These are phyloP conservation scores for Metrosideros polymorpha DNA, from an alignment of 441 rosid species.

Conservation along the genomic window DNA sequence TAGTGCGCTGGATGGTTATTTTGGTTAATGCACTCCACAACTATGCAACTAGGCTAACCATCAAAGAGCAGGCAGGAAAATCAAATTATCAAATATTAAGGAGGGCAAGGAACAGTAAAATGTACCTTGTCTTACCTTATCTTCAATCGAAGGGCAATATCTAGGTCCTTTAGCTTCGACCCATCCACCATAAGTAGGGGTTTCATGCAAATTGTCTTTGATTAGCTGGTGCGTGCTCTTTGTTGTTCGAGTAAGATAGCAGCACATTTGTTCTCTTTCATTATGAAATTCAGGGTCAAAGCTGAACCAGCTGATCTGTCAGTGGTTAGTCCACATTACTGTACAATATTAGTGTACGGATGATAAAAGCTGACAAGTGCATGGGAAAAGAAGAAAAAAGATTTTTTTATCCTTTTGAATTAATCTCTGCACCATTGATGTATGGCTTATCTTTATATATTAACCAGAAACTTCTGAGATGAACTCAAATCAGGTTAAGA, in stretches of 20 bases:
- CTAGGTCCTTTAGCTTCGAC: conserved; percentile 98
- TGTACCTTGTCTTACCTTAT: conserved; percentile 95
- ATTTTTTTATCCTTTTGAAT: background rate
- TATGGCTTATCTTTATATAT: background rate
- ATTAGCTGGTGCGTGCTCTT: conserved; percentile 82
- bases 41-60: background rate
- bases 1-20: background rate
- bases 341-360: background rate
- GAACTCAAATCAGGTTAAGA: background rate
- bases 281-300: conserved; percentile 81
- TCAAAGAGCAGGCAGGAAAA: background rate
- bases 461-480: background rate
- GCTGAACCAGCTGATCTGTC: conserved; percentile 95
- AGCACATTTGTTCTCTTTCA: conserved; percentile 94
- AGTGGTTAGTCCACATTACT: background rate
- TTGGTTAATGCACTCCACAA: background rate
- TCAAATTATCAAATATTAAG: background rate
- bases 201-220: conserved; percentile 86
- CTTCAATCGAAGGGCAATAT: conserved; percentile 99
- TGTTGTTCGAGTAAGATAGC: conserved; percentile 92
- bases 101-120: background rate
- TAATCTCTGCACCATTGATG: background rate
- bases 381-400: background rate
- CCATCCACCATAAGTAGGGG: conserved; percentile 99
- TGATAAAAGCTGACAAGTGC: background rate